Conservation (phyloP, 805 yeast species). For the Yamadazyma sp. region DNA sequence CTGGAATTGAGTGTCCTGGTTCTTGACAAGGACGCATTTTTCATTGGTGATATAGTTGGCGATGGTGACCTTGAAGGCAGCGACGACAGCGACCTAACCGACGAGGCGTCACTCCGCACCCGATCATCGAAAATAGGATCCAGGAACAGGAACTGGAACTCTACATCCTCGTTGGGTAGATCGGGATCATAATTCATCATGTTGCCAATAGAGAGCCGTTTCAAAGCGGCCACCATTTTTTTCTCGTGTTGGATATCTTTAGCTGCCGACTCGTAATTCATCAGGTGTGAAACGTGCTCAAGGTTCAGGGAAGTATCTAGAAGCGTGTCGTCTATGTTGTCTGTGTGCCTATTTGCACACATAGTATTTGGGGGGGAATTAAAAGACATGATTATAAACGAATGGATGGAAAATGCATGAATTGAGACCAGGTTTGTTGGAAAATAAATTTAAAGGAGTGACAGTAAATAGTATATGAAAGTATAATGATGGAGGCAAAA, state of each 20-base stretch:
- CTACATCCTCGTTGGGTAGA: conserved; percentile 43
- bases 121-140: conserved; percentile 13
- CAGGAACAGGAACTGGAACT: conserved; percentile 23
- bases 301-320: neutral
- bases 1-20: conserved; percentile 7
- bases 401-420: neutral
- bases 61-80: conserved; percentile 12
- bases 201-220: conserved; percentile 70
- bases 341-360: neutral
- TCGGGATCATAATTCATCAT: conserved; percentile 68
- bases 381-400: no score
- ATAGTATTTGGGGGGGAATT: no score
- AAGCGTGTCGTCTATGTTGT: neutral
- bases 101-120: conserved; percentile 1
- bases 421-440: conserved; percentile 2
- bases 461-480: no score
- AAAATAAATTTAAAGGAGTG: no score
- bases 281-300: conserved; percentile 1
- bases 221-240: conserved; percentile 69
- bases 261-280: conserved; percentile 54
- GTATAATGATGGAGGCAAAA: no score
- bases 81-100: conserved; percentile 9
- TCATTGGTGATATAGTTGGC: conserved; percentile 7
- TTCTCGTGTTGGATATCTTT: conserved; percentile 75
- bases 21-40: conserved; percentile 5